Percentiles rank a stretch among this genome's conserved stretches.
Evolutionary conservation across 306 rosid genomes (phyloP).

Genomic region (Hippophae gyantsensis): DNA sequence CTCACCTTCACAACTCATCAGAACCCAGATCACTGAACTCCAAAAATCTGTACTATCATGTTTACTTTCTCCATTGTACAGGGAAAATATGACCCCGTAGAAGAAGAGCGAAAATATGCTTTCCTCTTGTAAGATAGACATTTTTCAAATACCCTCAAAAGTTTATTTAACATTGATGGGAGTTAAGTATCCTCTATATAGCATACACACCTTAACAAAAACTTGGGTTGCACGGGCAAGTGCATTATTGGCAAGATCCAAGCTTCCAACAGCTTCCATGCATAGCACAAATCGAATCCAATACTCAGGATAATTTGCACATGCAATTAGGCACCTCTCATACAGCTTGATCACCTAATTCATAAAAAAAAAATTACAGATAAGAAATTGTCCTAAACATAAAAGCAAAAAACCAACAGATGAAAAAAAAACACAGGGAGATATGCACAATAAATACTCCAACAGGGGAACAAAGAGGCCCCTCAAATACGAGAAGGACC

Average conservation of each 20-base stretch:
- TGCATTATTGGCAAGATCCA: slow-evolving; percentile 91
- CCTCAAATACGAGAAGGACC: slow-evolving; percentile 99
- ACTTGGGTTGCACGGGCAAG: slow-evolving; percentile 96
- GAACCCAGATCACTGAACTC: no score
- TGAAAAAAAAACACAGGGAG: slow-evolving; percentile 41
- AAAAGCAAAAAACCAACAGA: slow-evolving; percentile 22
- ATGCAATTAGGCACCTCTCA: slow-evolving; percentile 91
- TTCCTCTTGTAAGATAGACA: neutral
- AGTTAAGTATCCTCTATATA: neutral
- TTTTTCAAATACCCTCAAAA: neutral
- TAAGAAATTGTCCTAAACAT: neutral
- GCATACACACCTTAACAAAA: slow-evolving; percentile 73
- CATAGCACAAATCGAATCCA: slow-evolving; percentile 81
- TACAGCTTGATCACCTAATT: slow-evolving; percentile 87
- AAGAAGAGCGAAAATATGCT: no score
- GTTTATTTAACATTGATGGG: neutral
- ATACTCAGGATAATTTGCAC: slow-evolving; percentile 96
- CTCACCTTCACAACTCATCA: no score
- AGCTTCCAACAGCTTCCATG: slow-evolving; percentile 60
- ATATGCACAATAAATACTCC: slow-evolving; percentile 92
- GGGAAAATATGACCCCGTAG: no score
- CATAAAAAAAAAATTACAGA: slow-evolving; percentile 10
- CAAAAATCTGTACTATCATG: no score
- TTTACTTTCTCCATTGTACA: no score
- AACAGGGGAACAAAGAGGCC: slow-evolving; percentile 90